Percentiles rank a stretch among this genome's conserved stretches.
Evolutionary conservation across 805 yeast genomes (phyloP).

Genomic region (Cyberlindnera americana): DNA sequence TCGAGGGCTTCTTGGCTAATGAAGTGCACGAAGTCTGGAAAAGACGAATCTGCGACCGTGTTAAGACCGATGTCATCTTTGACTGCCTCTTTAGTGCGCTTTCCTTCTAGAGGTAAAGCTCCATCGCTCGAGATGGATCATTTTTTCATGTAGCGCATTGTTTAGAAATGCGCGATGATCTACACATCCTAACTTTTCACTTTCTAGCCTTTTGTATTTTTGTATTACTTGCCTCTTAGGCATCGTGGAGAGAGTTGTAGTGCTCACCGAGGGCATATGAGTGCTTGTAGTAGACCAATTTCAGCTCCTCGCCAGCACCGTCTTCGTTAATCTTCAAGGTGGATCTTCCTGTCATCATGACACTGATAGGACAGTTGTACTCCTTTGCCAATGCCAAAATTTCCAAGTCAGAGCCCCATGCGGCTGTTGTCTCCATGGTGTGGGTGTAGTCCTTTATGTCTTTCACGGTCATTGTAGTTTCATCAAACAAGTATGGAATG

Average conservation of each 20-base stretch:
- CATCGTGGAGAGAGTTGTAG: conserved; percentile 73
- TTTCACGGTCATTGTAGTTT: conserved; percentile 56
- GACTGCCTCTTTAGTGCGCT: no score
- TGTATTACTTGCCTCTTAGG: no score
- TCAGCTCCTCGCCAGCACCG: conserved; percentile 46
- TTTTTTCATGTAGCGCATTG: not conserved
- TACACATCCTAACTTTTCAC: no score
- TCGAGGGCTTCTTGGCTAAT: conserved; percentile 20
- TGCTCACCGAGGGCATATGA: conserved; percentile 92
- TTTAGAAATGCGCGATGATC: no score
- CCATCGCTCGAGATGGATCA: not conserved
- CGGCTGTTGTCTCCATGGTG: conserved; percentile 69
- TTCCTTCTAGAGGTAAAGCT: no score
- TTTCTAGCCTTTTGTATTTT: no score
- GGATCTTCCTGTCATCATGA: conserved; percentile 75
- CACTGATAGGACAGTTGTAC: conserved; percentile 70
- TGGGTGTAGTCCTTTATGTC: conserved; percentile 66
- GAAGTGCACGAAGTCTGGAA: conserved; percentile 5
- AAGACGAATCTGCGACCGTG: conserved; percentile 7
- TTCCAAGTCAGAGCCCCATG: conserved; percentile 98
- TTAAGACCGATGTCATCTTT: not conserved
- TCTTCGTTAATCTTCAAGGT: conserved; percentile 60
- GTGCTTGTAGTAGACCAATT: conserved; percentile 79
- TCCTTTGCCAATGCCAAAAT: conserved; percentile 73
- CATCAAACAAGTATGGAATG: conserved; percentile 81